Conservation (phyloP, 1,284 basidiomycete genomes). For the Marasmius sp. region DNA sequence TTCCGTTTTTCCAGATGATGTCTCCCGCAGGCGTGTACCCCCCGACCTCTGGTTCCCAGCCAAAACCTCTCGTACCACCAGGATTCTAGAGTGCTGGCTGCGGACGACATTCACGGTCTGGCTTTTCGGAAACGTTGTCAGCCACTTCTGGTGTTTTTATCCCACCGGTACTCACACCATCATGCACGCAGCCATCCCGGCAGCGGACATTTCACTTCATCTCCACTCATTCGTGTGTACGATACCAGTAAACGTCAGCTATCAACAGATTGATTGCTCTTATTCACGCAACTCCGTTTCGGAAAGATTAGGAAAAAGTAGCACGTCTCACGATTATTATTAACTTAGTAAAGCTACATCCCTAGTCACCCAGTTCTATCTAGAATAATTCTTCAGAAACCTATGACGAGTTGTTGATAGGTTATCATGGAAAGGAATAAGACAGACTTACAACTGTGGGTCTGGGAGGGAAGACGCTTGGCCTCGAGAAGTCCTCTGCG, state of each 20-base stretch:
- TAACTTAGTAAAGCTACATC: background rate
- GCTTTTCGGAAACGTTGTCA: background rate
- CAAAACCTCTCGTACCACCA: constrained; percentile 72
- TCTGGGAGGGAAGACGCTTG: constrained; percentile 46
- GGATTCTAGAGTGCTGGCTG: constrained; percentile 52
- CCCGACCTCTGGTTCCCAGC: constrained; percentile 43
- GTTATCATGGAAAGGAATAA: background rate
- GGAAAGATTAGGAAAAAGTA: background rate
- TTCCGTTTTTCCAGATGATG: constrained; percentile 54
- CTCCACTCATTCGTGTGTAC: constrained; percentile 6
- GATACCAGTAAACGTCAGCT: background rate
- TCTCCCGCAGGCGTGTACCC: constrained; percentile 54
- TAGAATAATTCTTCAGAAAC: constrained; percentile 7
- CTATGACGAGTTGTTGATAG: constrained; percentile 11
- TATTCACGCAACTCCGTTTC: background rate
- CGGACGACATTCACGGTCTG: background rate
- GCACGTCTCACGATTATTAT: background rate
- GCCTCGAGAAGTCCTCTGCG: constrained; percentile 57
- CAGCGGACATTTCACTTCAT: background rate
- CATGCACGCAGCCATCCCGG: background rate
- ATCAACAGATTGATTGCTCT: background rate
- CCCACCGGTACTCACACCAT: background rate
- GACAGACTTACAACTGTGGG: constrained; percentile 21
- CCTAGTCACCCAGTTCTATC: background rate
- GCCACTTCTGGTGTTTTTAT: background rate